Evolutionary conservation across 257 asterid genomes (phyloP).

Genomic region (Osmanthus fragrans): DNA sequence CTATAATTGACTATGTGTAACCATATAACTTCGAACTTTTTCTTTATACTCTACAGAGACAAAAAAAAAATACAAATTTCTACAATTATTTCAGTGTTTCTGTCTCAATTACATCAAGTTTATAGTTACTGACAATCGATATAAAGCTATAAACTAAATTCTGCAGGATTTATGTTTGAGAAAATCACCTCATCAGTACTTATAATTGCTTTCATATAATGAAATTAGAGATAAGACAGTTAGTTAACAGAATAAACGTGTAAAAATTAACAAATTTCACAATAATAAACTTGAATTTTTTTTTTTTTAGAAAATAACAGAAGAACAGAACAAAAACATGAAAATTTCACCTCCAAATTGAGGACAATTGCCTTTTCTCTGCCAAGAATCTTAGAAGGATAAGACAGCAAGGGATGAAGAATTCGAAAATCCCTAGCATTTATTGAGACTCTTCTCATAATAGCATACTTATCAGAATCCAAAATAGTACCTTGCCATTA

Average conservation of each 20-base stretch:
- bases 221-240: slow-evolving; percentile 24
- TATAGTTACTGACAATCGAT: background rate
- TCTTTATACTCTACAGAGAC: background rate
- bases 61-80: too few relatives aligned
- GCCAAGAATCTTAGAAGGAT: slow-evolving; percentile 83
- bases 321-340: background rate
- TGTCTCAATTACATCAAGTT: background rate
- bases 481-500: slow-evolving; percentile 59
- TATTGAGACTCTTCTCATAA: slow-evolving; percentile 70
- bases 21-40: background rate
- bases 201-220: slow-evolving; percentile 97
- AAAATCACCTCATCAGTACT: slow-evolving; percentile 72
- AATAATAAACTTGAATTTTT: background rate
- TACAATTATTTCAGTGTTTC: background rate
- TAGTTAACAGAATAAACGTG: background rate
- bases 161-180: background rate
- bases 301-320: background rate
- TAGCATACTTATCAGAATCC: slow-evolving; percentile 82
- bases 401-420: too few relatives aligned
- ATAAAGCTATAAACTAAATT: background rate
- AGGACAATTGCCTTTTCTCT: slow-evolving; percentile 81
- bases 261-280: background rate
- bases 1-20: background rate
- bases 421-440: slow-evolving; percentile 87
- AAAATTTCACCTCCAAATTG: too few relatives aligned